Percentiles rank a stretch among this genome's conserved stretches.
Evolutionary conservation across 441 rosid species (phyloP).

Genomic region (Gossypium trilobum): DNA sequence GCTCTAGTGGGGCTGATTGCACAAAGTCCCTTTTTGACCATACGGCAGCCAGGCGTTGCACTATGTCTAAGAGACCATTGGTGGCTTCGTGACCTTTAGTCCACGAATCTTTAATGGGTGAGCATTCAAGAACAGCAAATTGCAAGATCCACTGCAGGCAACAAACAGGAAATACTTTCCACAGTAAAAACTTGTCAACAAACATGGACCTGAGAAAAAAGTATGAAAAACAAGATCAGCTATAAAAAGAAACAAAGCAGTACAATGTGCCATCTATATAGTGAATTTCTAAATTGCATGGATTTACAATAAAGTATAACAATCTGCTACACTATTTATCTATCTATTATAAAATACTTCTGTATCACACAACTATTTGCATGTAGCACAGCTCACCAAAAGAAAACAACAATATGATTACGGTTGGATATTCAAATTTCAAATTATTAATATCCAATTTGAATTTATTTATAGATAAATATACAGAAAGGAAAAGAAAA

Average conservation of each 20-base stretch:
- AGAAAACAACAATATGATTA: constrained; percentile 3
- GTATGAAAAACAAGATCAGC: background rate
- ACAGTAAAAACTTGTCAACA: constrained; percentile 75
- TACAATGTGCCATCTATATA: background rate
- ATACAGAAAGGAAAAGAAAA: background rate
- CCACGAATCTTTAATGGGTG: constrained; percentile 43
- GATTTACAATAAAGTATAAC: background rate
- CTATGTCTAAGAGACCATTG: constrained; percentile 45
- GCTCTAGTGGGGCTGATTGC: constrained; percentile 67
- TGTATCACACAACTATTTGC: background rate
- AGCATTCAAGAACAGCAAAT: constrained; percentile 64
- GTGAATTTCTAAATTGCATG: background rate
- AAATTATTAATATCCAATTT: background rate
- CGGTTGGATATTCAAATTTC: background rate
- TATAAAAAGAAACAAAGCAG: background rate
- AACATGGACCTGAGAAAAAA: constrained; percentile 57
- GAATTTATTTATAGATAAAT: background rate
- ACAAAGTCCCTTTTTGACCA: constrained; percentile 81
- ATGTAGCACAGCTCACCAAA: background rate
- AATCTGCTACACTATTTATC: background rate
- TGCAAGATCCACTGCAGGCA: constrained; percentile 92
- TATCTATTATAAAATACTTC: background rate
- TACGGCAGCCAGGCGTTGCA: constrained; percentile 50
- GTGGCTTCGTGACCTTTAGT: constrained; percentile 30
- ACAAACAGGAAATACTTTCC: constrained; percentile 85